These are phyloP conservation scores for Fagopyrum esculentum DNA, from an alignment of 148 eudicot species.

Conservation along the genomic window DNA sequence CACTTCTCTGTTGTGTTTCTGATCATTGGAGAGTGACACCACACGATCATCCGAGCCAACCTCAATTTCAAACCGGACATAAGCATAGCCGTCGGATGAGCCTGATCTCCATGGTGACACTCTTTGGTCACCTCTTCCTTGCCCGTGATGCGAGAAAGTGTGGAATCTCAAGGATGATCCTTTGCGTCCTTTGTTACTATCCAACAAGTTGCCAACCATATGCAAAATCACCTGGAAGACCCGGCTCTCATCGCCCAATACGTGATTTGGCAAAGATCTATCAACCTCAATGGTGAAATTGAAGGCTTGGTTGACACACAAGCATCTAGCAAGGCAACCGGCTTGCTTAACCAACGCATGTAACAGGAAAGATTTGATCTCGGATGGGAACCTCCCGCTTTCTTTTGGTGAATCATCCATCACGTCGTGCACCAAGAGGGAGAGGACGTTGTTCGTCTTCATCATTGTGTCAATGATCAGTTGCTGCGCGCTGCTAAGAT, in stretches of 20 bases:
- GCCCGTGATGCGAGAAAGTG: constrained; percentile 32
- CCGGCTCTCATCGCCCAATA: constrained; percentile 75
- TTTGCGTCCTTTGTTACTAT: constrained; percentile 25
- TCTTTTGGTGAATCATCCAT: constrained; percentile 64
- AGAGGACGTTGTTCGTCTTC: constrained; percentile 64
- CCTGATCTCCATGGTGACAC: constrained; percentile 58
- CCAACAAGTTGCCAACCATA: constrained; percentile 72
- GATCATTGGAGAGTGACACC: constrained; percentile 19
- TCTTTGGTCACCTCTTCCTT: constrained; percentile 45
- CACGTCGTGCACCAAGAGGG: constrained; percentile 64
- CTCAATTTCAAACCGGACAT: constrained; percentile 60
- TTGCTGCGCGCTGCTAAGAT: constrained; percentile 31
- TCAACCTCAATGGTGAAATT: constrained; percentile 54
- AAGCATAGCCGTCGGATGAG: constrained; percentile 48
- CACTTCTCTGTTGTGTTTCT: constrained; percentile 25
- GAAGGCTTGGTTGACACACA: constrained; percentile 46
- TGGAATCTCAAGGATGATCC: constrained; percentile 47
- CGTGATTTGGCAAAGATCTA: constrained; percentile 49
- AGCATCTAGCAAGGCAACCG: constrained; percentile 65
- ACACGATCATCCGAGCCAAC: constrained; percentile 25
- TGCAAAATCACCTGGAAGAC: constrained; percentile 82
- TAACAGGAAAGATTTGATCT: constrained; percentile 42
- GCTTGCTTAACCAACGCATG: constrained; percentile 58
- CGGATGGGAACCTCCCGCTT: constrained; percentile 54
- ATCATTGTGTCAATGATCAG: constrained; percentile 63